Evolutionary conservation across 2,329 filamentous ascomycete genomes (phyloP), one percentile per base, ranked within the genome.

Genomic region (Thielaviopsis cerberus): DNA sequence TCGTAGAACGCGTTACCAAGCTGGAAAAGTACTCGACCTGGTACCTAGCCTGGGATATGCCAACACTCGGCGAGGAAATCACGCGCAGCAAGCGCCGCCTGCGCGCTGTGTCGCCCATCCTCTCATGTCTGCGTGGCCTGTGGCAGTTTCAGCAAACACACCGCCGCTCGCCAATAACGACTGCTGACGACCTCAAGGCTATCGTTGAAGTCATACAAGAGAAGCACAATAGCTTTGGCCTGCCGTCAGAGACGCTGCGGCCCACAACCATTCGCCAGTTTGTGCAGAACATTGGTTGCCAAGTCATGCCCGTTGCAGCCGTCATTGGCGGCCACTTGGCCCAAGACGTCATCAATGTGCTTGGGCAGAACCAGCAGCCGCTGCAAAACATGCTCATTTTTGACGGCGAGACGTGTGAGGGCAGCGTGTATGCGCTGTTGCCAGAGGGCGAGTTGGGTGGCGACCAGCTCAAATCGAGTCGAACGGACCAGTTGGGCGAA

Each of bases 311-410:
- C 7, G 88, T 94, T 8, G 84, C 87, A 0, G 90, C 92, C 1
- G 88, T 95, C 60, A 74, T 98, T 11, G 92, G 92, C 54, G 92
- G 90, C 10, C 82, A 90, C 68, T 77, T 98, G 17, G 88, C 91
- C 0, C 92, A 98, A 71, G 92, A 98, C 67, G 89, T 95, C 55
- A 97, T 98, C 72, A 97, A 97, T 66, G 90, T 96, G 30, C 78
- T 97, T 5, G 88, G 90, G 54, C 82, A 86, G 67, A 82, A 86
- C 48, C 89, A 97, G 72, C 92, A 96, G 69, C 92, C 92, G 0
- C 85, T 98, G 50, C 92, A 98, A 72, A 98, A 98, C 69, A 81
- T 95, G 68, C 79, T 95, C 54, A 74, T 97, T 22, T 95, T 97
- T 65, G 89, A 97, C 68, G 90, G 90, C 15, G 86, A 88, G 64